Evolutionary conservation across 352 stramenopile genomes (phyloP), one percentile per base, ranked within the genome.

Genomic region (Halophytophthora polymorphica): DNA sequence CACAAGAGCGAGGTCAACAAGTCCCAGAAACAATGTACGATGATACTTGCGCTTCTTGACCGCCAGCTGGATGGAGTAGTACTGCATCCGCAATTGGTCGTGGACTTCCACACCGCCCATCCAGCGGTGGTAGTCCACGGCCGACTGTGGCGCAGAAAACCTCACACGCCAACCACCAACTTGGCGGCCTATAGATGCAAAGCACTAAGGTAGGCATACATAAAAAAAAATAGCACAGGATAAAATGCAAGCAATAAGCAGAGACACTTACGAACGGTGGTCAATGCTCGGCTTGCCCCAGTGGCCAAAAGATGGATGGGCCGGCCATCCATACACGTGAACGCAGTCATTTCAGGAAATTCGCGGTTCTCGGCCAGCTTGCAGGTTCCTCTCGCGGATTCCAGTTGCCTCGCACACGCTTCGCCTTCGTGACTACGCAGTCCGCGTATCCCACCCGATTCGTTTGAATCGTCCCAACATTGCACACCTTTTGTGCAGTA

Each of bases 101-200:
- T 53, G 43, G 10, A 64, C 36, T 29, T 58, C 48, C 7, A 64
- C 56, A 7, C 56, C 47, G 8, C 56, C 56, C 53, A 58, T 64
- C 29, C 29, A 58, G 46, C 29, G 36, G 4, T 64, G 56, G 18
- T 64, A 64, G 41, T 57, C 47, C 22, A 14, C n/a, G 15, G 50
- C 40, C 17, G 38, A 18, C 25, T 50, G 42, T 19, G 45, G 36
- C 6, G 15, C 22, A 29, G 45, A 28, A 14, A 54, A 37, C 19
- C 35, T 12, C 17, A n/a, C 5, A 4, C 38, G 13, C 12, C 22
- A 7, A 13, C n/a, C 22, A 5, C 38, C 38, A 7, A 43, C 38
- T 23, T 22, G 12, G 3, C 38, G 38, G 11, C 13, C 38, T 43
- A 43, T 10, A 43, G 5, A 25, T 43, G 22, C 17, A n/a, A 6